These are phyloP conservation scores for Chrysoporthe deuterocubensis DNA, from an alignment of 2,329 filamentous ascomycete species.

Conservation along the genomic window DNA sequence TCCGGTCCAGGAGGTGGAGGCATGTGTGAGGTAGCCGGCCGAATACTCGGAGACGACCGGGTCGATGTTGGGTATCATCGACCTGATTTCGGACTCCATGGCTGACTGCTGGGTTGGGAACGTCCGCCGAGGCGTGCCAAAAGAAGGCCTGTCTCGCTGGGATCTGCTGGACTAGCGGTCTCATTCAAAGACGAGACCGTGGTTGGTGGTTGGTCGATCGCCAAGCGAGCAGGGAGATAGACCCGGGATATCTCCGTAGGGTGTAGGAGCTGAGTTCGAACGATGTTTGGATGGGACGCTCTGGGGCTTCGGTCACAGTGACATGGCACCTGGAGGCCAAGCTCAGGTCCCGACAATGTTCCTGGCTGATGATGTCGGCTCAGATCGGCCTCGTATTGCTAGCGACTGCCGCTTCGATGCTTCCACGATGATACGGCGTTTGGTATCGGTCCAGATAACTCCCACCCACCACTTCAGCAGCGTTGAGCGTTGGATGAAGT, in stretches of 20 bases:
- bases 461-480: neutral
- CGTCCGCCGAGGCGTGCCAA: neutral
- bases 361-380: neutral
- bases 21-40: constrained; percentile 91
- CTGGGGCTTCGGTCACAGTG: neutral
- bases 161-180: constrained; percentile 4
- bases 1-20: constrained; percentile 78
- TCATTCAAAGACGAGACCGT: constrained; percentile 7
- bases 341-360: neutral
- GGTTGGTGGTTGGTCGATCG: neutral
- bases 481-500: constrained; percentile 14
- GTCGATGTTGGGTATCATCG: constrained; percentile 84
- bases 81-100: constrained; percentile 89
- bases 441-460: neutral
- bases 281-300: neutral
- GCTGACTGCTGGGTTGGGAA: constrained; percentile 4
- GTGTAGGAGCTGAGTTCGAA: neutral
- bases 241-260: neutral
- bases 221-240: neutral
- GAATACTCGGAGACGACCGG: constrained; percentile 90
- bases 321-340: neutral
- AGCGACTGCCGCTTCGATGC: neutral
- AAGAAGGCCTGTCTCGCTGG: neutral
- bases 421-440: neutral
- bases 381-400: neutral